Percentiles rank a stretch among this genome's conserved stretches.
phyloP scores from a whole-genome alignment of 1,139 yeast genomes.

The Pneumocystis carinii region DNA sequence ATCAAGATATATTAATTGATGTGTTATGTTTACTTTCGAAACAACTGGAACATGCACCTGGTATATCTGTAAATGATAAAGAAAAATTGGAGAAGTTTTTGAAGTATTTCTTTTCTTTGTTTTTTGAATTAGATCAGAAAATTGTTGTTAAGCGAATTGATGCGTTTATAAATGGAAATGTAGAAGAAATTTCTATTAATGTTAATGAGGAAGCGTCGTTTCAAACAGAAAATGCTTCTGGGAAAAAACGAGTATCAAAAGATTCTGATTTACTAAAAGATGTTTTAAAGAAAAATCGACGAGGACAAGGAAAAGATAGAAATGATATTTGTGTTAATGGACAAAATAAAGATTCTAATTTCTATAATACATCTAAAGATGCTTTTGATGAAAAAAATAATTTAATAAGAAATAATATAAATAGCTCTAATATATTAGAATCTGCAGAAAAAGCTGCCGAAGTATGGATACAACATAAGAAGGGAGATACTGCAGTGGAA shows the following conservation, averaged over 20 bases:
- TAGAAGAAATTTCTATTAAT: slow-evolving; percentile 16
- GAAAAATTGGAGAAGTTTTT: slow-evolving; percentile 62
- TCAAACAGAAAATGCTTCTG: background rate
- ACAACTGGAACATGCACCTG: slow-evolving; percentile 50
- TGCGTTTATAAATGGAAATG: slow-evolving; percentile 15
- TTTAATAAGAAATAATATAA: background rate
- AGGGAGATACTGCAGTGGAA: background rate
- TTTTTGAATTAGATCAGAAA: slow-evolving; percentile 38
- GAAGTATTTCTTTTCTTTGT: slow-evolving; percentile 51
- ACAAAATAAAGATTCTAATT: background rate
- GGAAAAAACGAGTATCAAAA: background rate
- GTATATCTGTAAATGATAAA: slow-evolving; percentile 69
- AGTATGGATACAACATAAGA: slow-evolving; percentile 1
- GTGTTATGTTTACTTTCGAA: slow-evolving; percentile 52
- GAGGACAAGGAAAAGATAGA: slow-evolving; percentile 19
- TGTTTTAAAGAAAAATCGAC: slow-evolving; percentile 51
- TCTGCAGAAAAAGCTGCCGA: slow-evolving; percentile 1
- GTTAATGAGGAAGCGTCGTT: slow-evolving; percentile 11
- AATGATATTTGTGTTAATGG: background rate
- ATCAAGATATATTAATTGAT: slow-evolving; percentile 57
- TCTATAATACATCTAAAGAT: background rate
- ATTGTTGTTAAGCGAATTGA: slow-evolving; percentile 1
- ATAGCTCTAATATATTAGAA: slow-evolving; percentile 1
- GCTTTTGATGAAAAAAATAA: background rate
- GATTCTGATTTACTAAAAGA: slow-evolving; percentile 37